A percentile compares a stretch with the other conserved stretches of the same genome.
phyloP scores from a whole-genome alignment of 371 early-diverging fungal genomes.

The Haplosporangium sp. region DNA sequence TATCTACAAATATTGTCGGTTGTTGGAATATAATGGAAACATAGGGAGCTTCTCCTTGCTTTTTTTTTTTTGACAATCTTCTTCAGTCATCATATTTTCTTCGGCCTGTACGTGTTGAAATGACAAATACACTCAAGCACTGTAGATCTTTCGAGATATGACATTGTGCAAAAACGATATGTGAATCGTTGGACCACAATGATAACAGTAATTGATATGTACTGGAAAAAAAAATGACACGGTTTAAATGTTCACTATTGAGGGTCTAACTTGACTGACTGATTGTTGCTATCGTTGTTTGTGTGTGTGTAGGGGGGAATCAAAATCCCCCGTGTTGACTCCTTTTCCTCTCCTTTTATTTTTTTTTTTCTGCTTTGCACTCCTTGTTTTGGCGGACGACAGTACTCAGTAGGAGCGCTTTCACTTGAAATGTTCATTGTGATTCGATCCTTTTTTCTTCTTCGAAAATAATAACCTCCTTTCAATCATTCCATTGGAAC shows the following conservation, averaged over 20 bases:
- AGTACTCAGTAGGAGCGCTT: background rate
- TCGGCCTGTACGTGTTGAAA: too few species aligned
- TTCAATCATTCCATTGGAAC: background rate
- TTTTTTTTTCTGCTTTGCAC: background rate
- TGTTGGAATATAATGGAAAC: background rate
- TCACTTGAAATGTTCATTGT: background rate
- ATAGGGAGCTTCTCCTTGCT: too few species aligned
- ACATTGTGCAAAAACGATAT: too few species aligned
- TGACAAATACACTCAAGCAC: too few species aligned
- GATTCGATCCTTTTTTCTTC: conserved; percentile 1
- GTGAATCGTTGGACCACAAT: background rate
- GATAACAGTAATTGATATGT: background rate
- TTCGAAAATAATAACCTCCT: background rate
- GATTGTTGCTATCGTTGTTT: background rate
- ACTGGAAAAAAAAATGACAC: background rate
- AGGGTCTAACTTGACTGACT: too few species aligned
- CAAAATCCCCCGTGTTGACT: conserved; percentile 1
- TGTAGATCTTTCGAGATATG: too few species aligned
- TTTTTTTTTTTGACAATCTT: too few species aligned
- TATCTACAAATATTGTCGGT: too few species aligned
- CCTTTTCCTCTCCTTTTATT: background rate
- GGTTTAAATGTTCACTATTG: too few species aligned
- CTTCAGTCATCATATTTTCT: too few species aligned
- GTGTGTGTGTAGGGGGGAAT: background rate
- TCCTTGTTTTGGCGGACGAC: background rate